Base-by-base conservation (phyloP, 768 basidiomycete genomes). In the Leucocoprinus sp. region DNA sequence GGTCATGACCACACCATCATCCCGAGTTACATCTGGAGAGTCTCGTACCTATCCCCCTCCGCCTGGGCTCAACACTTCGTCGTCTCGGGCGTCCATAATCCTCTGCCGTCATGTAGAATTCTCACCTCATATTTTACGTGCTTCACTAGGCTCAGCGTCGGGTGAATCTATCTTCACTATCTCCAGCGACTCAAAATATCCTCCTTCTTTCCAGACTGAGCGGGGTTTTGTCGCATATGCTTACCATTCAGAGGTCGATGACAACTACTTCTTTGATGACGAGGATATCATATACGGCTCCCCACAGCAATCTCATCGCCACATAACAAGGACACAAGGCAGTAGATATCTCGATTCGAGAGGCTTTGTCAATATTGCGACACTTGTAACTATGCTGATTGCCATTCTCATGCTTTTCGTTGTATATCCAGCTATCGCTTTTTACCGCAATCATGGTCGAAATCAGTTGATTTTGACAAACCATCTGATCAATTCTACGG, bases 391-490 rank as follows among this genome's bases (percentile, higher is more conserved):
- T 15, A 68, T 93, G 50, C 60, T 85, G 17, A 18, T 58, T 8
- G 72, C 66, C 1, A 61, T 93, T 44, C 59, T 93, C 43, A 59
- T 59, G 17, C 67, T 95, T 3, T 95, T 93, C 59, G 76, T 86
- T 40, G 74, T 77, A 21, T 92, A 85, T 55, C 92, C 92, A 0
- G 70, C 92, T n/a, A 54, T 61, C 27, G 53, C 52, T 23, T 75
- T 69, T 36, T 70, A 69, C 52, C 55, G 53, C 6, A 58, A 69
- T 48, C 59, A 69, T 44, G 56, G 60, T 0, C 57, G 60, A 19
- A 65, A 61, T 26, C 46, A 52, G 44, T 57, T 71, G 28, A 80
- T 81, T 45, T 69, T 75, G 27, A 70, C 73, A 11, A 85, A 82
- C 49, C 73, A 74, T 7, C 57, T 63, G 43, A 76, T 82, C 44